Percentiles rank a stretch among this genome's conserved stretches.
phyloP scores from a whole-genome alignment of 2,329 filamentous ascomycete species.

The Fusarium algeriense region DNA sequence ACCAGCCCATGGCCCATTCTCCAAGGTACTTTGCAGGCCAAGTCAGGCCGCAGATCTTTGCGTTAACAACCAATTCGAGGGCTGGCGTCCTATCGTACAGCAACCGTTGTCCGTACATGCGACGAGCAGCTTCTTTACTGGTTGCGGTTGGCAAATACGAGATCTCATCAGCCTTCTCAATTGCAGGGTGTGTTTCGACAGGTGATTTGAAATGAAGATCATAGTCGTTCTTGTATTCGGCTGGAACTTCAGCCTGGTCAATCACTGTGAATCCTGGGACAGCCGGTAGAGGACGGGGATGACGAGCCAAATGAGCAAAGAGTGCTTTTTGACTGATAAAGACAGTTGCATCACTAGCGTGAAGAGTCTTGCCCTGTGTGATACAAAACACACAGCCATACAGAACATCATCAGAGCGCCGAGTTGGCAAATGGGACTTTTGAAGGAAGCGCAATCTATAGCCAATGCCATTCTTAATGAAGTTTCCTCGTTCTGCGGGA shows the following conservation, averaged over 20 bases:
- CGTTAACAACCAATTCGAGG: conserved; percentile 62
- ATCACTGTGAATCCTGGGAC: conserved; percentile 63
- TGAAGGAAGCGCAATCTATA: conserved; percentile 68
- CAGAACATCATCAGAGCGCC: conserved; percentile 63
- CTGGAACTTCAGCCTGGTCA: conserved; percentile 58
- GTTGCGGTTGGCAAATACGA: conserved; percentile 58
- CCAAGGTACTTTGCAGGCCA: conserved; percentile 65
- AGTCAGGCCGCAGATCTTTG: conserved; percentile 62
- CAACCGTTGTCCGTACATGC: conserved; percentile 60
- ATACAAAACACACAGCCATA: conserved; percentile 69
- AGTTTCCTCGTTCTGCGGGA: conserved; percentile 60
- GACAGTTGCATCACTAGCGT: conserved; percentile 68
- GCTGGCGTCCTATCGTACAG: conserved; percentile 60
- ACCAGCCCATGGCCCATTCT: conserved; percentile 70
- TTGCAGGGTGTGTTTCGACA: conserved; percentile 56
- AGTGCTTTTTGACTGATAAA: conserved; percentile 67
- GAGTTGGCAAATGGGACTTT: conserved; percentile 65
- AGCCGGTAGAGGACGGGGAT: conserved; percentile 64
- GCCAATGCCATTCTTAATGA: conserved; percentile 58
- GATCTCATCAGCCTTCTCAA: conserved; percentile 57
- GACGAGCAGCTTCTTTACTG: conserved; percentile 61
- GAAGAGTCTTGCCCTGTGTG: conserved; percentile 60
- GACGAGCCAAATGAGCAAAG: conserved; percentile 65
- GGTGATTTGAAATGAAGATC: conserved; percentile 63
- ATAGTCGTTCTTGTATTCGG: conserved; percentile 61